Evolutionary conservation across 208 protist genomes (phyloP).

Genomic region (Cochliopodium minus): DNA sequence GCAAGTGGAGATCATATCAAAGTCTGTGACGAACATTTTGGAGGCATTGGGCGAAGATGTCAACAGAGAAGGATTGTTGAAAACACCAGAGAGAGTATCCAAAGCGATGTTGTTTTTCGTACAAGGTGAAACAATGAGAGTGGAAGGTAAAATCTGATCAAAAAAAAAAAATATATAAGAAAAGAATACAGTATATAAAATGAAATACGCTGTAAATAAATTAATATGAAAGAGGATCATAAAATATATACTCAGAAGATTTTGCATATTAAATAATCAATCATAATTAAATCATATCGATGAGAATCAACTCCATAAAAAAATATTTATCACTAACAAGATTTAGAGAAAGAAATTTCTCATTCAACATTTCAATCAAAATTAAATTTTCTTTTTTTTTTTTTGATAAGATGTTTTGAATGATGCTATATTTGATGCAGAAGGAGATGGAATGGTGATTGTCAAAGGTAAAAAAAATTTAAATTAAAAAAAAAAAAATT

Average conservation of each 20-base stretch:
- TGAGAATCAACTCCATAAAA: no score
- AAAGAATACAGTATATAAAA: no score
- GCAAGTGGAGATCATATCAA: no score
- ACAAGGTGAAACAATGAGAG: slow-evolving; percentile 39
- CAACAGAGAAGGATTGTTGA: slow-evolving; percentile 27
- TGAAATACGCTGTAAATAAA: no score
- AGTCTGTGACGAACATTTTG: not conserved
- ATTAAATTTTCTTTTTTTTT: not conserved
- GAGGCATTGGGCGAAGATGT: not conserved
- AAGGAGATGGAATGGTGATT: slow-evolving; percentile 53
- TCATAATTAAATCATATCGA: no score
- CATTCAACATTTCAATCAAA: not conserved
- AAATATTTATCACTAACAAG: no score
- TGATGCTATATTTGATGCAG: slow-evolving; percentile 44
- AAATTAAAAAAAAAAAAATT: slow-evolving; percentile 47
- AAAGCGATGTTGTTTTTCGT: slow-evolving; percentile 59
- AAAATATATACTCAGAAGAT: no score
- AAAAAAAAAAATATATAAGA: no score
- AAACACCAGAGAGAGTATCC: slow-evolving; percentile 44
- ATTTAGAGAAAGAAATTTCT: no score
- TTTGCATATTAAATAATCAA: no score
- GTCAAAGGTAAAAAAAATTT: slow-evolving; percentile 23
- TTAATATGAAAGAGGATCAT: no score
- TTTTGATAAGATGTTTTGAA: slow-evolving; percentile 26
- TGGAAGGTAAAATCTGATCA: no score